Evolutionary conservation across 179 eudicot genomes (phyloP).

Genomic region (Heliamphora pulchella): DNA sequence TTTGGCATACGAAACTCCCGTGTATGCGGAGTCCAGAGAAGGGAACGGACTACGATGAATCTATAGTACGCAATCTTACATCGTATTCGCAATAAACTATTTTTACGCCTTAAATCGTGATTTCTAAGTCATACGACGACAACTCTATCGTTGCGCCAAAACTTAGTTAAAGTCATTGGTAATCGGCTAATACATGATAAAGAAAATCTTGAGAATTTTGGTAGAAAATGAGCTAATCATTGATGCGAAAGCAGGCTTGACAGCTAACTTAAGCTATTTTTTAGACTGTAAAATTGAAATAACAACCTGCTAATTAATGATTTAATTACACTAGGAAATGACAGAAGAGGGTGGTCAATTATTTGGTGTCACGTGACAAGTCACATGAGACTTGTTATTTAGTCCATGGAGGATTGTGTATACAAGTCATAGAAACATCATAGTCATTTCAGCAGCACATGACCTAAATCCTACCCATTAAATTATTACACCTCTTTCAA

Average conservation of each 20-base stretch:
- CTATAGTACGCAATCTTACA: too few relatives aligned
- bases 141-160: too few relatives aligned
- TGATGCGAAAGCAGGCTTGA: constrained; percentile 21
- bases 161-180: too few relatives aligned
- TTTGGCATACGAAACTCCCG: too few relatives aligned
- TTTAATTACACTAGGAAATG: constrained; percentile 22
- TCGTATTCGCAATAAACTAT: too few relatives aligned
- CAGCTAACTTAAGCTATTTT: constrained; percentile 39
- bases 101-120: too few relatives aligned
- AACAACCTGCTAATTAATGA: constrained; percentile 13
- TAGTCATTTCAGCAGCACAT: constrained; percentile 33
- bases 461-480: background rate
- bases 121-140: too few relatives aligned
- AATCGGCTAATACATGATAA: too few relatives aligned
- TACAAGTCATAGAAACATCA: constrained; percentile 20
- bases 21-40: too few relatives aligned
- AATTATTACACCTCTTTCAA: background rate
- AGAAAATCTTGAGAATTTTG: background rate
- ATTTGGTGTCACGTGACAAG: constrained; percentile 40
- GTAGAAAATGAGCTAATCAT: constrained; percentile 3
- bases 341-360: constrained; percentile 28
- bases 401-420: constrained; percentile 1
- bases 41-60: too few relatives aligned
- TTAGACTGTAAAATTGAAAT: background rate
- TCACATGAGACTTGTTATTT: constrained; percentile 49